phyloP scores from a whole-genome alignment of 805 yeast genomes.

The Teunomyces atbi region DNA sequence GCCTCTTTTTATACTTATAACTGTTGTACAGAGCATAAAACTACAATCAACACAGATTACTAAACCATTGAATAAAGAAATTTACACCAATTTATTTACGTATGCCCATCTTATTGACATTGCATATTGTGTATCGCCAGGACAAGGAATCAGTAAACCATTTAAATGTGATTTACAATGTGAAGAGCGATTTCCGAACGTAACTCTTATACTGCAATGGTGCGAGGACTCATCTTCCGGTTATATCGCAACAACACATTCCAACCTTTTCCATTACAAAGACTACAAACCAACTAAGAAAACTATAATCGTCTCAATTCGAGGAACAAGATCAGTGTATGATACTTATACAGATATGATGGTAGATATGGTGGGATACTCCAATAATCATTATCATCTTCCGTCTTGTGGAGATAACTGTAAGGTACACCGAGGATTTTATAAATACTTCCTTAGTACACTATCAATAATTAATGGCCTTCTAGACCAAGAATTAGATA shows the following conservation, averaged over 20 bases:
- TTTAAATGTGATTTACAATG: slow-evolving; percentile 40
- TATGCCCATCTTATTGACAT: slow-evolving; percentile 44
- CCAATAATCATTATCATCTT: slow-evolving; percentile 18
- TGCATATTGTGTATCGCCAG: slow-evolving; percentile 38
- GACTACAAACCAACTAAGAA: slow-evolving; percentile 16
- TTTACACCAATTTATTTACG: slow-evolving; percentile 30
- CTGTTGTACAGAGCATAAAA: not conserved
- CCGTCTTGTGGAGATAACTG: slow-evolving; percentile 33
- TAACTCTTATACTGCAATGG: slow-evolving; percentile 42
- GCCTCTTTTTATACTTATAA: not conserved
- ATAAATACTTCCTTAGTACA: slow-evolving; percentile 28
- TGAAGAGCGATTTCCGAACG: slow-evolving; percentile 32
- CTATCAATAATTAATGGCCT: slow-evolving; percentile 22
- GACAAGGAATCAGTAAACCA: slow-evolving; percentile 31
- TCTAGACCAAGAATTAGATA: slow-evolving; percentile 15
- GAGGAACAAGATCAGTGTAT: slow-evolving; percentile 43
- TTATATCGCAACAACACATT: slow-evolving; percentile 33
- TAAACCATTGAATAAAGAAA: slow-evolving; percentile 2
- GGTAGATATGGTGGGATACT: slow-evolving; percentile 32
- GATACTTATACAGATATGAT: slow-evolving; percentile 41
- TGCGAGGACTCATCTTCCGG: slow-evolving; percentile 38
- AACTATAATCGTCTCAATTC: slow-evolving; percentile 31
- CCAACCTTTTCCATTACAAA: slow-evolving; percentile 22
- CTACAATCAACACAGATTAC: not conserved
- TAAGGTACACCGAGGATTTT: slow-evolving; percentile 35